Base-by-base conservation (phyloP, 257 asterid genomes). In the Solanum pinnatisectum region DNA sequence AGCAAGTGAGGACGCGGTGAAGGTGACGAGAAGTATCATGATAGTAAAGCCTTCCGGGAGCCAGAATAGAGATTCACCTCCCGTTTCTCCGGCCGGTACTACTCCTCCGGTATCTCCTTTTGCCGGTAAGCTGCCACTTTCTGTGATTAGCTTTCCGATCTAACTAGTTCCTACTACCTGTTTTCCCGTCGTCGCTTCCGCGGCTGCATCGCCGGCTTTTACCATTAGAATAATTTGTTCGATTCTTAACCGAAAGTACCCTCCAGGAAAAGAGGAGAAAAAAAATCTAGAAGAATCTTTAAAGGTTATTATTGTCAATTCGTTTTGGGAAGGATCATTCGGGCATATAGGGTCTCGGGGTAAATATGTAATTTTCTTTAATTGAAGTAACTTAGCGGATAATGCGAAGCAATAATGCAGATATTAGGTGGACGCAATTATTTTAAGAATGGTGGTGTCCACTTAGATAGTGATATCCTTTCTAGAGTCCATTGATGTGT, bases 71-170 rank as follows among this genome's bases (percentile, higher is more conserved):
- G 99, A 94, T 87, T 96, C 98, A 87, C 98, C 98, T 70, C 99
- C 99, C 76, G 93, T 90, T 40, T 96, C 98, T 10, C 98, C 98
- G 3, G 92, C 92, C 79, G 97, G 95, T 13, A 88, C 97, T 49
- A 94, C 99, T 1, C 95, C 98, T 56, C 99, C 99, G 92, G 95
- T 94, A 73, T 97, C 99, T 84, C 98, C 99, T 85, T 97, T 96
- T 73, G 90, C 95, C 88, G 99, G 99, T 97, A 91, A 93, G 93
- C 87, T 89, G 27, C 4, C 33, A 44, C 63, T 88, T 20, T 60
- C 84, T 49, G 65, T 77, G 42, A 10, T 25, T 8, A 37, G 76
- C 20, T 30, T 13, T 89, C 10, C 20, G 42, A 3, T 49, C 42
- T 46, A n/a, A 27, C 46, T 84, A 10, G 42, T 33, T 42, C 52